These are phyloP conservation scores for Cyberlindnera meyerae DNA, from an alignment of 805 yeast genomes.

Conservation along the genomic window DNA sequence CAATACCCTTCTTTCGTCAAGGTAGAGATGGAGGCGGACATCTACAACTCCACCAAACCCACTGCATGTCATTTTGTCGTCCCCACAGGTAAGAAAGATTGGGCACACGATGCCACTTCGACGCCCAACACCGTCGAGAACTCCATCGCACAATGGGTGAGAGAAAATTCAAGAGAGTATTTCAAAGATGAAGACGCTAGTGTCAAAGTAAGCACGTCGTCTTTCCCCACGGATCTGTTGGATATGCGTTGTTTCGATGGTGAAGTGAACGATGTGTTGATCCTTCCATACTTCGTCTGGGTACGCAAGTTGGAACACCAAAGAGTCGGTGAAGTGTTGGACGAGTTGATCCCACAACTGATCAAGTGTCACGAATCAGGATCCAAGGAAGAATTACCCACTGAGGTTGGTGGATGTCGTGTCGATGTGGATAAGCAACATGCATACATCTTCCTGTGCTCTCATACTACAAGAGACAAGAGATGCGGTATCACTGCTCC, in stretches of 20 bases:
- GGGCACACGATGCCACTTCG: slow-evolving; percentile 71
- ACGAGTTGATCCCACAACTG: slow-evolving; percentile 39
- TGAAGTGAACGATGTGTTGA: slow-evolving; percentile 51
- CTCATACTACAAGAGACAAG: slow-evolving; percentile 88
- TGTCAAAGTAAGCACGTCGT: slow-evolving; percentile 50
- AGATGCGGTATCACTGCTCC: slow-evolving; percentile 95
- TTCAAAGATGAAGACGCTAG: slow-evolving; percentile 21
- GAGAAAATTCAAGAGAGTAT: slow-evolving; percentile 3
- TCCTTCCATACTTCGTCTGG: slow-evolving; percentile 76
- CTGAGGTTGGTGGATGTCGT: slow-evolving; percentile 19
- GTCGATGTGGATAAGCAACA: slow-evolving; percentile 36
- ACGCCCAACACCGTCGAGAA: slow-evolving; percentile 43
- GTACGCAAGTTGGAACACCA: slow-evolving; percentile 43
- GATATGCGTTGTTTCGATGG: slow-evolving; percentile 39
- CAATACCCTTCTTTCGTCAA: slow-evolving; percentile 48
- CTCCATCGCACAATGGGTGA: slow-evolving; percentile 36
- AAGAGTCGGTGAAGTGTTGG: slow-evolving; percentile 41
- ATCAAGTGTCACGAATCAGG: slow-evolving; percentile 25
- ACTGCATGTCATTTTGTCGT: slow-evolving; percentile 70
- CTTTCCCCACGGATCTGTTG: slow-evolving; percentile 44
- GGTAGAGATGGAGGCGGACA: slow-evolving; percentile 26
- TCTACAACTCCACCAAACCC: slow-evolving; percentile 66
- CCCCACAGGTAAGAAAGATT: slow-evolving; percentile 80
- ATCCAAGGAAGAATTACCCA: slow-evolving; percentile 14
- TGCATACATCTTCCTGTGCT: slow-evolving; percentile 69